phyloP scores from a whole-genome alignment of 352 stramenopile species.

The Phytopythium delawarense region DNA sequence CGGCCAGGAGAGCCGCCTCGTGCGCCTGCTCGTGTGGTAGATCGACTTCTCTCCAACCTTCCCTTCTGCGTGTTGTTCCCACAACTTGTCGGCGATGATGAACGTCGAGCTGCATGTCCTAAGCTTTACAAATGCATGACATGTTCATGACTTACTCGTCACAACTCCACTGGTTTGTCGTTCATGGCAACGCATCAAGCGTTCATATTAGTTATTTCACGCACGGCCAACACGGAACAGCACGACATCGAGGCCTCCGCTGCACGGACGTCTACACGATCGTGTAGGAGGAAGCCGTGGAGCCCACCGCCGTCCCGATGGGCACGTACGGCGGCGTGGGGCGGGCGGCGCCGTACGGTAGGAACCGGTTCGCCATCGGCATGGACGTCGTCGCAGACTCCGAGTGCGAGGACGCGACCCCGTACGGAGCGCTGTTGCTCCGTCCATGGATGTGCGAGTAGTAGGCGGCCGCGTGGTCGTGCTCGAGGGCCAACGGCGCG shows the following conservation, averaged over 20 bases:
- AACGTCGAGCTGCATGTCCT: too few species aligned
- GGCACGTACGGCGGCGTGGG: background rate
- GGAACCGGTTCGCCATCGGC: background rate
- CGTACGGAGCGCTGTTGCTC: background rate
- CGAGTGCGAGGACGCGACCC: background rate
- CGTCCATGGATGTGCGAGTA: background rate
- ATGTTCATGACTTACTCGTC: too few species aligned
- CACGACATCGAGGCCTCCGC: too few species aligned
- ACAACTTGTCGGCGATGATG: too few species aligned
- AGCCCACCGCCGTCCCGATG: background rate
- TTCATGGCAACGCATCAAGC: background rate
- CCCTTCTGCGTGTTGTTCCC: background rate
- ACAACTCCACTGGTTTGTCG: too few species aligned
- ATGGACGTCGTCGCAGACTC: background rate
- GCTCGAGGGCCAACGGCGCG: background rate
- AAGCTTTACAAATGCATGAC: too few species aligned
- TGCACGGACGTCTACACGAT: background rate
- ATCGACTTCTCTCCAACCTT: background rate
- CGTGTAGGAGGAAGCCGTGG: background rate
- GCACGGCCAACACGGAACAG: background rate
- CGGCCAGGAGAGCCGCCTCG: constrained; percentile 17
- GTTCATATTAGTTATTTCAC: background rate
- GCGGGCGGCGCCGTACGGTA: background rate
- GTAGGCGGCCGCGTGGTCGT: background rate
- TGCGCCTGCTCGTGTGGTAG: constrained; percentile 21